Base-by-base conservation (phyloP, 306 rosid genomes). In the Hippophae tibetana region DNA sequence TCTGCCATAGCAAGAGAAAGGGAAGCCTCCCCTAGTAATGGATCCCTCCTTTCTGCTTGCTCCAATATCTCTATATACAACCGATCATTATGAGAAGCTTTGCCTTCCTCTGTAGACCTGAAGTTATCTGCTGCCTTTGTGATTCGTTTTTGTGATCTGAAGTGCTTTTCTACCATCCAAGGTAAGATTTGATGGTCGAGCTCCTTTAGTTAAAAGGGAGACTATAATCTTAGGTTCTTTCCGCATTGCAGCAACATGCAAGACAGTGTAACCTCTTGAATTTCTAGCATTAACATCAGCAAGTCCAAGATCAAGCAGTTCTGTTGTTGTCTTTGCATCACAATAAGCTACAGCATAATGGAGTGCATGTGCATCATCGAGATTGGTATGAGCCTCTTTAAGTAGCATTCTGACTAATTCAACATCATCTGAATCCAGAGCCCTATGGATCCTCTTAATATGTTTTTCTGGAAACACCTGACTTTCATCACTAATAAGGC, bases 11-110 rank as follows among this genome's bases (percentile, higher is more conserved):
- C 87, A 52, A 86, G 94, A 42, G 83, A 86, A 67, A 66, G 76
- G 10, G 85, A 76, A 6, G 94, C 86, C 61, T 86, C 94, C 8
- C 94, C 94, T 3, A 75, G 76, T 31, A 76, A 57, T 43, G 85
- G 79, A 56, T 76, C 89, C 70, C 94, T 80, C 58, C 85, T 78
- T 78, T 86, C 89, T 42, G 83, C 94, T 68, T 86, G 89, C 75
- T 86, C 94, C 76, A 86, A 60, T 68, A 78, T 80, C 83, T 86
- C 87, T 58, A 80, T 71, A 49, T 87, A 86, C 65, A 80, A 76
- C 7, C 80, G 55, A 8, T 78, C 85, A 5, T 52, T 73, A 8
- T 74, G 63, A 44, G 78, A 80, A 27, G 72, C 59, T 18, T 75
- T 79, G 11, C 89, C 89, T 53, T 75, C 81, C 47, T 80, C 82